Conservation (phyloP, 768 basidiomycete genomes). For the Megacollybia marginata region DNA sequence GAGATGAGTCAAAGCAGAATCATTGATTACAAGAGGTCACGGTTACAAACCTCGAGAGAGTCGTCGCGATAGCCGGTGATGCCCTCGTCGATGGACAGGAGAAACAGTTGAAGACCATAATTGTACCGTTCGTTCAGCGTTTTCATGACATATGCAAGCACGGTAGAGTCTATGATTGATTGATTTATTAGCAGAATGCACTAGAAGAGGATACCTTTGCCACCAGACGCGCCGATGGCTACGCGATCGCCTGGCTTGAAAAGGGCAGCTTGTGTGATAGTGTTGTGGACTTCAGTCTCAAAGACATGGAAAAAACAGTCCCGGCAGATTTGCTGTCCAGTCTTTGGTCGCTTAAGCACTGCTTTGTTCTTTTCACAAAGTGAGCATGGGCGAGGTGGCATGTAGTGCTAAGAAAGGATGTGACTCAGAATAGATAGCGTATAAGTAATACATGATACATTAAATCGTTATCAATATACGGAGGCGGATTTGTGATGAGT, state of each 20-base stretch:
- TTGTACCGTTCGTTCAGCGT: conserved; percentile 88
- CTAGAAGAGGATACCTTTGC: conserved; percentile 61
- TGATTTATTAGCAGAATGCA: background rate
- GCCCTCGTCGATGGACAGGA: conserved; percentile 97
- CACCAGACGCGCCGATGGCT: conserved; percentile 96
- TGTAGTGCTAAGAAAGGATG: conserved; percentile 19
- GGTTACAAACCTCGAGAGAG: conserved; percentile 70
- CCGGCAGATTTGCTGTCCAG: conserved; percentile 94
- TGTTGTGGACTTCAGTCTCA: conserved; percentile 97
- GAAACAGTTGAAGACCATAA: conserved; percentile 84
- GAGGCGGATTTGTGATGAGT: background rate
- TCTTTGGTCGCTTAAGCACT: conserved; percentile 92
- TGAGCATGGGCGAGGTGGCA: conserved; percentile 78
- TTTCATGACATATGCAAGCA: conserved; percentile 96
- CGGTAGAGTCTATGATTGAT: conserved; percentile 81
- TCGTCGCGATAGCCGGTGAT: conserved; percentile 98
- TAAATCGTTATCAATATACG: too few species aligned
- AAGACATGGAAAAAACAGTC: conserved; percentile 96
- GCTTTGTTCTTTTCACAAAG: conserved; percentile 72
- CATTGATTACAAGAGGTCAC: too few species aligned
- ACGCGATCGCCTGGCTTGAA: conserved; percentile 89
- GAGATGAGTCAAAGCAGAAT: conserved; percentile 1
- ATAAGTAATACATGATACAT: too few species aligned
- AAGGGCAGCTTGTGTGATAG: conserved; percentile 74
- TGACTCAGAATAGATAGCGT: background rate